Base-by-base conservation (phyloP, 352 stramenopile genomes). In the Globisporangium solare region DNA sequence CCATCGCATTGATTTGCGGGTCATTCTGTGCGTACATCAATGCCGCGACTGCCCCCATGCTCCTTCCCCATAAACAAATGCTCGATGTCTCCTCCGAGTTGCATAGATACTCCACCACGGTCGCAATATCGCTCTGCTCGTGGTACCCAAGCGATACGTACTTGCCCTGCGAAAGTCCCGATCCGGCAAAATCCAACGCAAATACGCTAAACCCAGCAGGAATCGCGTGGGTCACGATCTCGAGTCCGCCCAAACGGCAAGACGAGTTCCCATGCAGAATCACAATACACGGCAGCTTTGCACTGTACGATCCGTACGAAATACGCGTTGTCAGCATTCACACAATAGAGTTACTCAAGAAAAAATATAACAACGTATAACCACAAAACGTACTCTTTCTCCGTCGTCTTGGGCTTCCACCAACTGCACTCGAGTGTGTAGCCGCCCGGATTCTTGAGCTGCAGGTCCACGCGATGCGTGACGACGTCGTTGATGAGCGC, bases 221-320 rank as follows among this genome's bases (percentile, higher is more conserved):
- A 47, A 91, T 65, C 22, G 81, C 81, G 58, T 87, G 87, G 63
- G 71, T 83, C 22, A 94, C 73, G 56, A 91, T 89, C 63, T 94
- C 82, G 8, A 92, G 57, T 8, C 67, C 79, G 41, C 82, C 82
- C 1, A 94, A 54, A 1, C 82, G 71, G 48, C 81, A 94, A 3
- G 82, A 92, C 67, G 82, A 92, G 47, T 94, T 94, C 57, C 84
- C 84, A 46, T 94, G 84, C 21, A 94, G 72, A 31, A 94, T 72
- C 32, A 94, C 67, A 47, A 94, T 92, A 51, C 84, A 94, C 53
- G 83, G 80, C 0, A 61, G 64, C 49, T 89, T 86, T 43, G 74
- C 57, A 37, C 54, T 60, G 45, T 32, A 51, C 8, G 35, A 56
- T 46, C 46, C 2, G 18, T 17, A 32, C 20, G 13, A 51, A 14